Percentiles rank a stretch among this genome's conserved stretches.
These are phyloP conservation scores for Phytophthora podocarpi DNA, from an alignment of 352 stramenopile genomes.

Conservation along the genomic window DNA sequence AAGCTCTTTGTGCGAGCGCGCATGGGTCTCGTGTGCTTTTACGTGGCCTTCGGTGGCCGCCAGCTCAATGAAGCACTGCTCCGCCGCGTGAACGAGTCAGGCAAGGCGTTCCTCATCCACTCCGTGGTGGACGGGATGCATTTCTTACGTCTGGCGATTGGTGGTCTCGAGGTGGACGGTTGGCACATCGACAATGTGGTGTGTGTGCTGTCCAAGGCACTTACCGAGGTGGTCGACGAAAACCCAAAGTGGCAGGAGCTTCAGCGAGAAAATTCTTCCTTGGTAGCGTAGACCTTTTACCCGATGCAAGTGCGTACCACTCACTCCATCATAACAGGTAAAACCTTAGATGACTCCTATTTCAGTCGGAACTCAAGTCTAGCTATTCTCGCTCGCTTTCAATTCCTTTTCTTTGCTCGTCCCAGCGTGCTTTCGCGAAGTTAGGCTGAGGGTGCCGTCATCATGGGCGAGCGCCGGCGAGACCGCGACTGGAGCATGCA, in stretches of 20 bases:
- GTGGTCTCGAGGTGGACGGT: conserved; percentile 50
- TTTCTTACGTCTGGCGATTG: conserved; percentile 60
- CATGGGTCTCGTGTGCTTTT: conserved; percentile 73
- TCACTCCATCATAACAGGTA: too few relatives aligned
- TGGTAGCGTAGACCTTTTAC: conserved; percentile 1
- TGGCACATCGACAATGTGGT: conserved; percentile 58
- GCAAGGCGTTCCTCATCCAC: conserved; percentile 69
- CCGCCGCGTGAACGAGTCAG: conserved; percentile 58
- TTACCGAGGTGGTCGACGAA: conserved; percentile 37
- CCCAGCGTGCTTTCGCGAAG: too few relatives aligned
- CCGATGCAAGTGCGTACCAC: too few relatives aligned
- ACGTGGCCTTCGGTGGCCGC: conserved; percentile 48
- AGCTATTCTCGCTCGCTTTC: conserved; percentile 22
- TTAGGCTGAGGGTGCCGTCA: too few relatives aligned
- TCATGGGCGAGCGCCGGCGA: conserved; percentile 11
- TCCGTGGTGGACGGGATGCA: conserved; percentile 61
- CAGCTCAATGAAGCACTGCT: conserved; percentile 57
- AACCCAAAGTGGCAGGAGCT: conserved; percentile 45
- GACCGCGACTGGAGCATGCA: conserved; percentile 46
- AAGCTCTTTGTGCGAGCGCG: conserved; percentile 50
- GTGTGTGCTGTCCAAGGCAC: conserved; percentile 32
- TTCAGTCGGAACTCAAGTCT: conserved; percentile 19
- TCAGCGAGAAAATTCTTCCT: conserved; percentile 14
- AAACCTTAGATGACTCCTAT: conserved; percentile 29
- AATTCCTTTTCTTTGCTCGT: too few relatives aligned